Conservation (phyloP, 306 rosid genomes). For the Acacia crassicarpa region DNA sequence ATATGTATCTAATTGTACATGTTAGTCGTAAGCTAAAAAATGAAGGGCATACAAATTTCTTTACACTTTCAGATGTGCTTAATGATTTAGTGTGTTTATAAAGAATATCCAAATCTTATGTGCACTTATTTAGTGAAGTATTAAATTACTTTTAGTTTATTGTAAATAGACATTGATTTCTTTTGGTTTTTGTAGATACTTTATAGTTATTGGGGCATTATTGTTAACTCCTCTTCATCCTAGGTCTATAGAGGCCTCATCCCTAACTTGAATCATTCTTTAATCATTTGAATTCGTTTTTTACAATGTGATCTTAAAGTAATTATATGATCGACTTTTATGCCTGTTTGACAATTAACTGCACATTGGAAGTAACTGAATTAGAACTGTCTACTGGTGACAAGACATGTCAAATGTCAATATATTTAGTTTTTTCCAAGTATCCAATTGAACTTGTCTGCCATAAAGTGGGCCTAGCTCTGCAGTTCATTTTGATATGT, state of each 20-base stretch:
- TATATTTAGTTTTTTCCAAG: not conserved
- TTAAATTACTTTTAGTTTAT: no score
- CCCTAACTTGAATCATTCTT: not conserved
- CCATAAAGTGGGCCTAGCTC: not conserved
- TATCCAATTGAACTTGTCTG: constrained; percentile 17
- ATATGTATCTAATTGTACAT: constrained; percentile 6
- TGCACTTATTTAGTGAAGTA: no score
- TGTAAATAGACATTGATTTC: no score
- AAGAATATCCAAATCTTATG: constrained; percentile 8
- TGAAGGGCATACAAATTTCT: not conserved
- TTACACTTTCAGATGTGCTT: not conserved
- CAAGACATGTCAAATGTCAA: not conserved
- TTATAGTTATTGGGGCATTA: no score
- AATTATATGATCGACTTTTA: constrained; percentile 1
- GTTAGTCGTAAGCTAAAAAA: not conserved
- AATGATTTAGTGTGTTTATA: constrained; percentile 19
- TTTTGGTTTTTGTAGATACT: no score
- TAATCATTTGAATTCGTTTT: not conserved
- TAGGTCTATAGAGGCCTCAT: not conserved
- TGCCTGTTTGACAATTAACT: not conserved
- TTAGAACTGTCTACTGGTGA: not conserved
- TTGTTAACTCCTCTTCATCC: no score
- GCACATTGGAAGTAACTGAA: constrained; percentile 11
- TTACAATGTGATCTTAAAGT: constrained; percentile 3
- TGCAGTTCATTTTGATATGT: constrained; percentile 15